Evolutionary conservation across 495 filamentous ascomycete species (phyloP).

Genomic region (Parmelia sp.): DNA sequence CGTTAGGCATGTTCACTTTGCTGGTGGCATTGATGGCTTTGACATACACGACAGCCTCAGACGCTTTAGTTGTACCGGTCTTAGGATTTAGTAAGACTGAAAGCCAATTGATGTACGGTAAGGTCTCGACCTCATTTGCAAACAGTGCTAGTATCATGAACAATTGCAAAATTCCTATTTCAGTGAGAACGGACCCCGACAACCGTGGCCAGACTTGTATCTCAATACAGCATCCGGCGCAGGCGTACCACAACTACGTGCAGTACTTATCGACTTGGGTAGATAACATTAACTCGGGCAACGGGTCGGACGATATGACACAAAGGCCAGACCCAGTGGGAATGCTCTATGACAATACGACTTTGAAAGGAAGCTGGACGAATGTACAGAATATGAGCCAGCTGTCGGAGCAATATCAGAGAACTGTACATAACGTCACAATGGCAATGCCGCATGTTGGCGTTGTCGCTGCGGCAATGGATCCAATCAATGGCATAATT

Average conservation of each 20-base stretch:
- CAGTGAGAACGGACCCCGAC: slow-evolving; percentile 29
- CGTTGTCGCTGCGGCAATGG: slow-evolving; percentile 52
- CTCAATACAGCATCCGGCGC: slow-evolving; percentile 55
- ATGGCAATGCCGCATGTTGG: slow-evolving; percentile 68
- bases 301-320: slow-evolving; percentile 1
- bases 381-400: slow-evolving; percentile 36
- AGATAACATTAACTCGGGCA: slow-evolving; percentile 3
- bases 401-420: slow-evolving; percentile 38
- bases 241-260: slow-evolving; percentile 37
- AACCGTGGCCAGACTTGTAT: slow-evolving; percentile 51
- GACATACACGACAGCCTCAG: slow-evolving; percentile 68
- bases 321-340: slow-evolving; percentile 18
- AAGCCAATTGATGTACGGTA: slow-evolving; percentile 41
- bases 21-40: slow-evolving; percentile 55
- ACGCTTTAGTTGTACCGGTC: slow-evolving; percentile 64
- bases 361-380: slow-evolving; percentile 22
- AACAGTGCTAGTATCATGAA: background rate
- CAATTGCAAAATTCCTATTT: slow-evolving; percentile 56
- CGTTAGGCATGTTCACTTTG: slow-evolving; percentile 53
- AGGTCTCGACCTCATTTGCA: slow-evolving; percentile 39
- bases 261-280: slow-evolving; percentile 21
- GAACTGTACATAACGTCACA: slow-evolving; percentile 65
- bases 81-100: slow-evolving; percentile 47
- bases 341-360: slow-evolving; percentile 24
- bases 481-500: slow-evolving; percentile 54